Base-by-base conservation (phyloP, 2,329 filamentous ascomycete species). In the Ophiostoma pallidulum region DNA sequence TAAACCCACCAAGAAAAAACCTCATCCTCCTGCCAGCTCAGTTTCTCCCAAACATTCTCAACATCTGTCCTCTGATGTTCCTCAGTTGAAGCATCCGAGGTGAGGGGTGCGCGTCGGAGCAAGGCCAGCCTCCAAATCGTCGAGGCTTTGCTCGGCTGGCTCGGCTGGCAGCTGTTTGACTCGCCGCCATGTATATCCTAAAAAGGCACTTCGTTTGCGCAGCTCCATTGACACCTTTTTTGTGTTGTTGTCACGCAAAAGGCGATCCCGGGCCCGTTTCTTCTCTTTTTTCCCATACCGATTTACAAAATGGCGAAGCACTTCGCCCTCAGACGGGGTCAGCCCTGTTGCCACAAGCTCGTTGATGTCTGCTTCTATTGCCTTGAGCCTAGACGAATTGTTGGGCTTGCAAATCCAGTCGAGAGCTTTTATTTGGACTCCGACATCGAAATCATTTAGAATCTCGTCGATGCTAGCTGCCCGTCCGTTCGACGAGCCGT, bases 121-220 rank as follows among this genome's bases (percentile, higher is more conserved):
- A 7, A 53, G 42, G 42, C 57, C 52, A 4, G 22, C 29, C 4
- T 28, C 42, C n/a, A 24, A 28, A 19, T 20, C 41, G 13, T 29
- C 36, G 24, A 39, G 16, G 12, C 19, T n/a, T 12, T 13, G 16
- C 14, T n/a, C n/a, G n/a, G n/a, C n/a, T n/a, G 28, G 45, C 32
- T 32, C 47, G 31, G 26, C 22, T 10, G 45, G 45, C 29, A 38
- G 41, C 13, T 50, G 49, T 43, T 52, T 53, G 48, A 71, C 71
- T 40, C 80, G 70, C 12, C 80, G 77, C 72, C 92, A 97, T 2
- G 85, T 87, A 62, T 98, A 98, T 1, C 91, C 91, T 52, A 94
- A 66, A 64, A 97, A 97, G 0, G 88, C 89, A 22, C 78, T 84
- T 61, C 75, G 77, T 65, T 91, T 94, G 50, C 92, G 77, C 54